Evolutionary conservation across 75 land plant genomes (phyloP).

Genomic region (Selaginella moellendorffii): DNA sequence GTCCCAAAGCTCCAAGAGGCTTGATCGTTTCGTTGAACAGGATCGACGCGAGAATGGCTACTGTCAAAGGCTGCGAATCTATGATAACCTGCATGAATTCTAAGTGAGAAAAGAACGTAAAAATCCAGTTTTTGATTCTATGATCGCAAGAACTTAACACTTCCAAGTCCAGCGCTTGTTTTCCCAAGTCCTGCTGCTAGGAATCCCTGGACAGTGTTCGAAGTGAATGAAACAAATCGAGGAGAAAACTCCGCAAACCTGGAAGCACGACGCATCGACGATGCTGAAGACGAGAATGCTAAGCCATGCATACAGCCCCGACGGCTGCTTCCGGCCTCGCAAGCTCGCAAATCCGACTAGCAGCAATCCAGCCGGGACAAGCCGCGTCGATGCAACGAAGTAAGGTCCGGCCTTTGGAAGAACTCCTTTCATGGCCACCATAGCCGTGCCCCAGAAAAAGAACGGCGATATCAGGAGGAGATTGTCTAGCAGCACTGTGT

Average conservation of each 20-base stretch:
- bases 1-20: conserved; percentile 53
- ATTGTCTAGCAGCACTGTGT: conserved; percentile 38
- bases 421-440: conserved; percentile 98
- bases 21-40: conserved; percentile 80
- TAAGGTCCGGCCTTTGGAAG: conserved; percentile 87
- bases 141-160: conserved; percentile 36
- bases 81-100: conserved; percentile 64
- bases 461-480: conserved; percentile 78
- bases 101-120: background rate
- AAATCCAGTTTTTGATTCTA: background rate
- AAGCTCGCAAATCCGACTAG: conserved; percentile 48
- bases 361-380: conserved; percentile 68
- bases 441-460: conserved; percentile 99
- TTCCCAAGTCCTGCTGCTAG: conserved; percentile 79
- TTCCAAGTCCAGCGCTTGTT: conserved; percentile 94
- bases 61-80: conserved; percentile 95
- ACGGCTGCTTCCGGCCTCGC: conserved; percentile 39
- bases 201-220: conserved; percentile 52
- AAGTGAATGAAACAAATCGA: background rate
- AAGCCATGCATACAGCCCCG: conserved; percentile 65
- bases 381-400: conserved; percentile 63
- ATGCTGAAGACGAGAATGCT: conserved; percentile 57
- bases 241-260: conserved; percentile 40
- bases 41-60: conserved; percentile 67
- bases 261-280: conserved; percentile 78